Evolutionary conservation across 495 filamentous ascomycete genomes (phyloP).

Genomic region (Neurospora hispaniola): DNA sequence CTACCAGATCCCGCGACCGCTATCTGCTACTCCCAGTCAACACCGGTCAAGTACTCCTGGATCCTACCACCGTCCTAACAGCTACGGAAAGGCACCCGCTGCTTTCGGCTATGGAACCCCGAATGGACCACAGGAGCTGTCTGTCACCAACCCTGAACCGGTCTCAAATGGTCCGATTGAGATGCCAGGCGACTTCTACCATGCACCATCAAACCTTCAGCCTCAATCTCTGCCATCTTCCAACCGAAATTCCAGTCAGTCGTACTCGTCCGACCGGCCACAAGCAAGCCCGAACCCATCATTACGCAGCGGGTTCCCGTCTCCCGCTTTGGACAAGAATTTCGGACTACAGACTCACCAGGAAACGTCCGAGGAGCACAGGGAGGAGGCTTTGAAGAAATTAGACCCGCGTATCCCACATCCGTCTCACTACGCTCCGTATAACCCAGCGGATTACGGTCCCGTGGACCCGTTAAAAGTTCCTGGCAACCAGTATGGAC

Average conservation of each 20-base stretch:
- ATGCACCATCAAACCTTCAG: constrained; percentile 15
- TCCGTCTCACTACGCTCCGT: constrained; percentile 20
- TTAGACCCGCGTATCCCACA: constrained; percentile 13
- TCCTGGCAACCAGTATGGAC: neutral
- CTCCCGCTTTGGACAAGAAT: constrained; percentile 26
- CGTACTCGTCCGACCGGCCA: constrained; percentile 17
- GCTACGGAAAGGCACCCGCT: neutral
- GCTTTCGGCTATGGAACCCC: constrained; percentile 7
- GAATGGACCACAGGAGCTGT: constrained; percentile 14
- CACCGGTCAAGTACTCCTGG: neutral
- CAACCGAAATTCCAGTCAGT: constrained; percentile 23
- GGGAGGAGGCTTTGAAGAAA: constrained; percentile 16
- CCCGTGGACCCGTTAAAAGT: constrained; percentile 9
- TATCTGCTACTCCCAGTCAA: constrained; percentile 16
- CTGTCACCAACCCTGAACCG: constrained; percentile 4
- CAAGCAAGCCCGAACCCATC: constrained; percentile 21
- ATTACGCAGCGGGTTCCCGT: constrained; percentile 18
- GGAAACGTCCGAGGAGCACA: constrained; percentile 32
- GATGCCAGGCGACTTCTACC: constrained; percentile 36
- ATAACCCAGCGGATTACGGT: constrained; percentile 37
- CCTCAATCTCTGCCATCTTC: constrained; percentile 1
- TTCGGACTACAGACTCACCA: constrained; percentile 25
- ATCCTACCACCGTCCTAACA: neutral
- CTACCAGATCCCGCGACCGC: constrained; percentile 32
- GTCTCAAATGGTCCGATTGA: constrained; percentile 25